Conservation (phyloP, 345 rosid genomes). For the Isatis tinctoria region DNA sequence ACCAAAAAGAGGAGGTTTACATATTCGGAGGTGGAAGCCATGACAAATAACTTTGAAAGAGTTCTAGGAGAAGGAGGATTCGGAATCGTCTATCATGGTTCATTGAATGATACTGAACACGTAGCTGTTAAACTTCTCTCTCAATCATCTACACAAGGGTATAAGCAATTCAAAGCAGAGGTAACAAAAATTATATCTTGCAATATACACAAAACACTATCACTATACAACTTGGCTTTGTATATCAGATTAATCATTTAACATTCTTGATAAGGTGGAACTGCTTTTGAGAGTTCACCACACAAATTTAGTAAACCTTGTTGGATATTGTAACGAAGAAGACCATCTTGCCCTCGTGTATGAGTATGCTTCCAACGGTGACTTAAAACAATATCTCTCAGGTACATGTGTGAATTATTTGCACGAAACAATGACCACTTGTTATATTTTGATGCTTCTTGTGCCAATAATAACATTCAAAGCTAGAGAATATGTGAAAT, state of each 20-base stretch:
- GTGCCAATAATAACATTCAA: neutral
- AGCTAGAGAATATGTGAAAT: neutral
- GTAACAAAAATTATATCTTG: neutral
- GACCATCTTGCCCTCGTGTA: slow-evolving; percentile 28
- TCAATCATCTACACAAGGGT: neutral
- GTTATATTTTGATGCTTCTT: neutral
- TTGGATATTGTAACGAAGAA: slow-evolving; percentile 38
- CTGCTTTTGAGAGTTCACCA: slow-evolving; percentile 41
- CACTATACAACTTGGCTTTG: neutral
- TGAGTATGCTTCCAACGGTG: slow-evolving; percentile 34
- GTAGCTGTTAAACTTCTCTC: neutral
- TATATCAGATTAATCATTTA: neutral
- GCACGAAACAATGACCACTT: neutral
- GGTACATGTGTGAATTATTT: neutral
- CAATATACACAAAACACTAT: neutral
- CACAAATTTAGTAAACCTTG: slow-evolving; percentile 27
- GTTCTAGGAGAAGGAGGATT: neutral
- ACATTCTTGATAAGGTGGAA: slow-evolving; percentile 21
- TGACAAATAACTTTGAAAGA: neutral
- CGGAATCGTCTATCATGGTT: neutral
- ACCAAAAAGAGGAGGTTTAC: neutral
- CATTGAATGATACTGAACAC: neutral
- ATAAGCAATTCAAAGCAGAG: neutral
- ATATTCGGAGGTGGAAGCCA: neutral
- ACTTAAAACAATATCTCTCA: slow-evolving; percentile 10